These are phyloP conservation scores for Bretziella fagacearum DNA, from an alignment of 2,329 filamentous ascomycete species.

Conservation along the genomic window DNA sequence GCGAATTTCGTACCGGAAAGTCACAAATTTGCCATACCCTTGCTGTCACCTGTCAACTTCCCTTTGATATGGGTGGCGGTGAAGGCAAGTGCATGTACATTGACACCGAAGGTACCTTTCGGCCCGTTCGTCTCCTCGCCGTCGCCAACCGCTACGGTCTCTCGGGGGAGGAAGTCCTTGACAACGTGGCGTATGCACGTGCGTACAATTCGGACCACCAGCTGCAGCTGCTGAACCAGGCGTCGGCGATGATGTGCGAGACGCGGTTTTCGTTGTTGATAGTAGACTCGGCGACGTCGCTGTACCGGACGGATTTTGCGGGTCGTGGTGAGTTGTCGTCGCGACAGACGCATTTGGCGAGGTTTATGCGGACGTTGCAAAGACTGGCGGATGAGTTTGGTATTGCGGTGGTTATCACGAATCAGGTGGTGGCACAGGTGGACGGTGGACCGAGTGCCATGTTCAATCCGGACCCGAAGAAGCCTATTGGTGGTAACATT, in stretches of 20 bases:
- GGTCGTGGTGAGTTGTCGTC: constrained; percentile 95
- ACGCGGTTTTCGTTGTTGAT: constrained; percentile 91
- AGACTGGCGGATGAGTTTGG: constrained; percentile 70
- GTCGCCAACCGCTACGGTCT: constrained; percentile 90
- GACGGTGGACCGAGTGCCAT: constrained; percentile 91
- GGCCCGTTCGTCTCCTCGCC: constrained; percentile 74
- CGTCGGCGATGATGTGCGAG: constrained; percentile 98
- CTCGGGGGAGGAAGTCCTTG: constrained; percentile 89
- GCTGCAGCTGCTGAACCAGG: constrained; percentile 83
- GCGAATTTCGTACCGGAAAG: constrained; percentile 95
- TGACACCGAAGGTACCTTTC: constrained; percentile 93
- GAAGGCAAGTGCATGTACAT: constrained; percentile 98
- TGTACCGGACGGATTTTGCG: constrained; percentile 92
- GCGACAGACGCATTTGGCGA: constrained; percentile 72
- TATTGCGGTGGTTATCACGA: constrained; percentile 95
- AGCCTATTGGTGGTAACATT: constrained; percentile 96
- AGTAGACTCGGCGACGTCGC: constrained; percentile 85
- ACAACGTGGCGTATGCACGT: constrained; percentile 94
- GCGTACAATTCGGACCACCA: constrained; percentile 99
- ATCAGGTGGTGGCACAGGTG: constrained; percentile 95
- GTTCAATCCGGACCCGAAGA: constrained; percentile 99
- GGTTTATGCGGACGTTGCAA: constrained; percentile 74
- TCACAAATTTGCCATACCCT: constrained; percentile 97
- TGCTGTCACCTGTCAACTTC: constrained; percentile 93
- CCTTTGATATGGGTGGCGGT: constrained; percentile 96